These are phyloP conservation scores for Fomitopsis schrenkii DNA, from an alignment of 1,284 basidiomycete species.

Conservation along the genomic window DNA sequence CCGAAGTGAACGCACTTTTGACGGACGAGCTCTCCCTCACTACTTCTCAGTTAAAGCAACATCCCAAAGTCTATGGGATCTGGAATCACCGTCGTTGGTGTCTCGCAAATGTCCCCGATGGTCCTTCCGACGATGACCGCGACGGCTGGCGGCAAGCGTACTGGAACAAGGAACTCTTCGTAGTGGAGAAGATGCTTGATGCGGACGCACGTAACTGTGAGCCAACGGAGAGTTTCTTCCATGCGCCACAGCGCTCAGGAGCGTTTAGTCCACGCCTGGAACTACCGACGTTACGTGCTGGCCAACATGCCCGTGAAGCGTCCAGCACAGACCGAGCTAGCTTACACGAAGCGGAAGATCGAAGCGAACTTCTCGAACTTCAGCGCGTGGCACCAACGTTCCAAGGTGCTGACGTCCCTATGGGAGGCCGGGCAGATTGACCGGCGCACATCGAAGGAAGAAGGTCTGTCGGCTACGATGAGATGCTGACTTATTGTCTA, in stretches of 20 bases:
- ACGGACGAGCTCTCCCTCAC: conserved; percentile 79
- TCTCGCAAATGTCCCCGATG: conserved; percentile 76
- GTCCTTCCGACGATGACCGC: conserved; percentile 46
- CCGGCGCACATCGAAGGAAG: conserved; percentile 50
- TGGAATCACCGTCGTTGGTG: conserved; percentile 98
- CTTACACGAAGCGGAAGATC: conserved; percentile 88
- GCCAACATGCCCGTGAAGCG: conserved; percentile 59
- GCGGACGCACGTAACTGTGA: conserved; percentile 87
- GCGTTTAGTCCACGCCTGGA: conserved; percentile 83
- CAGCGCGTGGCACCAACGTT: conserved; percentile 97
- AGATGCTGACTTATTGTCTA: not conserved
- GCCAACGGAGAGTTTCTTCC: conserved; percentile 24
- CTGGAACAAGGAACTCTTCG: conserved; percentile 81
- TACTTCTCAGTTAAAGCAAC: conserved; percentile 69
- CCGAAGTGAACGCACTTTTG: conserved; percentile 62
- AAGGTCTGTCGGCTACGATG: conserved; percentile 43
- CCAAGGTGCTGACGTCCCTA: conserved; percentile 71
- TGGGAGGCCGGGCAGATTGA: conserved; percentile 61
- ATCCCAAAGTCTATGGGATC: conserved; percentile 95
- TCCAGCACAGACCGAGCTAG: conserved; percentile 59
- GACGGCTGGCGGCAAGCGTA: conserved; percentile 67
- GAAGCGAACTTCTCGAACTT: conserved; percentile 96
- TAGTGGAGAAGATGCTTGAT: conserved; percentile 89
- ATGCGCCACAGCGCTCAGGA: not conserved
- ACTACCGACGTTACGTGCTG: conserved; percentile 84